Base-by-base conservation (phyloP, 768 basidiomycete species). In the Kwoniella dendrophila region DNA sequence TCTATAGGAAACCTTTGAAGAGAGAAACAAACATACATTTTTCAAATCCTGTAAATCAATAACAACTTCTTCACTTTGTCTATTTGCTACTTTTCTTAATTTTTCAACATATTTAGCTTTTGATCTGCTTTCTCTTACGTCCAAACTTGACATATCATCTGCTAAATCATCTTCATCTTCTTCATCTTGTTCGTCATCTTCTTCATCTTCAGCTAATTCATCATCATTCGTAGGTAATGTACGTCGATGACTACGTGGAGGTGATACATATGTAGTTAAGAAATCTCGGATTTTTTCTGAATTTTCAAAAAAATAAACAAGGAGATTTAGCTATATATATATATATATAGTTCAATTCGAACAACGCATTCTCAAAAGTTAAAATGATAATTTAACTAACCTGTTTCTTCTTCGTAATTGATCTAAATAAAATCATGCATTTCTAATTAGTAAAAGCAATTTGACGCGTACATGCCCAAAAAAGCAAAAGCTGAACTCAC, bases 11-110 rank as follows among this genome's bases (percentile, higher is more conserved):
- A 8, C 8, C 36, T 8, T 18, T 8, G 36, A 8, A 38, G 8
- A 38, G 36, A 38, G 36, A 18, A 38, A 38, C 22, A 24, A 48
- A 70, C 83, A 72, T 69, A 89, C 93, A 65, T 86, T 83, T 63
- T 83, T 83, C 40, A 98, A 81, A 79, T 99, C 96, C 75, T 92
- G 90, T 24, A 99, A 78, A 70, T 95, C 92, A 63, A 99, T 86
- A 40, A 87, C 82, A 10, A 99, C 81, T 85, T 90, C 90, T 68
- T 92, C 86, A 78, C 92, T 89, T 64, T 96, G 90, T 34, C 96
- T 85, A 80, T 99, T 95, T 51, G 95, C 91, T 62, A 99, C 73
- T 45, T 69, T 72, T 45, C 70, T 67, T 60, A 78, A 64, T 41
- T 73, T 55, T 59, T 68, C 73, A 68, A 78, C 72, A 50, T 78